A percentile compares a stretch with the other conserved stretches of the same genome.
These are phyloP conservation scores for Phialophora verrucosa DNA, from an alignment of 2,329 filamentous ascomycete species.

Conservation along the genomic window DNA sequence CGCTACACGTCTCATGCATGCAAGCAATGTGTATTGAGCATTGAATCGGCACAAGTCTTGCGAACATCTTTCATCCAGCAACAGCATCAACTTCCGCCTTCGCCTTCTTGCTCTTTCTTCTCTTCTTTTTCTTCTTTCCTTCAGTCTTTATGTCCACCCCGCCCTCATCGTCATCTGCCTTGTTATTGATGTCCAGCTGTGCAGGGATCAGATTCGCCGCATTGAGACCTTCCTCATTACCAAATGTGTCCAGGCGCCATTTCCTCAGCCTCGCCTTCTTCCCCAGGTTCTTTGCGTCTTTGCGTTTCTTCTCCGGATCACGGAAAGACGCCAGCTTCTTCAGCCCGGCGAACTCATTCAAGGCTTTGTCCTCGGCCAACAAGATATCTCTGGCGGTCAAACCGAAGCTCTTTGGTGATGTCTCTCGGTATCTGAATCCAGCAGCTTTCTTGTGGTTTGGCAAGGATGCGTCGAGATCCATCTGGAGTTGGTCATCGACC, in stretches of 20 bases:
- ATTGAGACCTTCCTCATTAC: slow-evolving; percentile 59
- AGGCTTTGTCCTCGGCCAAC: slow-evolving; percentile 79
- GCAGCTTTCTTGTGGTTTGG: slow-evolving; percentile 52
- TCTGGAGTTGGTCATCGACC: slow-evolving; percentile 79
- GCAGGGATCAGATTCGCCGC: slow-evolving; percentile 30
- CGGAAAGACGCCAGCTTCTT: slow-evolving; percentile 94
- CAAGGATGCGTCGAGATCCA: slow-evolving; percentile 73
- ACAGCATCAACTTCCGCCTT: slow-evolving; percentile 22
- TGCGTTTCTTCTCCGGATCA: slow-evolving; percentile 84
- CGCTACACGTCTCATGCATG: not conserved
- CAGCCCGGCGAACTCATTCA: slow-evolving; percentile 89
- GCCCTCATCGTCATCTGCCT: slow-evolving; percentile 41
- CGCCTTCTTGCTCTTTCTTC: slow-evolving; percentile 49
- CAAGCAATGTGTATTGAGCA: not conserved
- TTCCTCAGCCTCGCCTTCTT: slow-evolving; percentile 91
- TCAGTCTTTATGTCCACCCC: slow-evolving; percentile 52
- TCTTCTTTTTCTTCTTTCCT: slow-evolving; percentile 52
- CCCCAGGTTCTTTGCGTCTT: slow-evolving; percentile 83
- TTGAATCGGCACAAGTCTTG: not conserved
- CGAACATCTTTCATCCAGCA: slow-evolving; percentile 13
- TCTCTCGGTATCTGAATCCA: slow-evolving; percentile 90
- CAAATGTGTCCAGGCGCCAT: slow-evolving; percentile 77
- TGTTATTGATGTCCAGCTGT: slow-evolving; percentile 33
- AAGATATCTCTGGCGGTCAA: slow-evolving; percentile 90
- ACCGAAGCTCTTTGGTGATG: slow-evolving; percentile 86